Conservation (phyloP, 2,329 filamentous ascomycete genomes). For the Elsinoe necatrix region DNA sequence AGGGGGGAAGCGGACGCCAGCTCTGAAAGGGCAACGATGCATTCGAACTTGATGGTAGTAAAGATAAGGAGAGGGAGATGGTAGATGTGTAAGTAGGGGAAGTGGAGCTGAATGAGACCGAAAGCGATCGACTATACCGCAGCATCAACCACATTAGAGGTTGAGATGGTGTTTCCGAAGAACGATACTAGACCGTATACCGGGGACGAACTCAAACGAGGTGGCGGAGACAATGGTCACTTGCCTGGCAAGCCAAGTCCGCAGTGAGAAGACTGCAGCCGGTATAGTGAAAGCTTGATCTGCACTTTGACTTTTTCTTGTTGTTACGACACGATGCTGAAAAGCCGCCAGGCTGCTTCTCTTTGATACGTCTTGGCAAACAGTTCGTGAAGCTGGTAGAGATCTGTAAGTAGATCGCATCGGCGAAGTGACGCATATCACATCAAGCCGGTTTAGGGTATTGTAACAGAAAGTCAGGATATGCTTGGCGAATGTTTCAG, state of each 20-base stretch:
- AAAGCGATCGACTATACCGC: neutral
- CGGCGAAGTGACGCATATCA: too few species aligned
- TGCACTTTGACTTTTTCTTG: too few species aligned
- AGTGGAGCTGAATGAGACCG: neutral
- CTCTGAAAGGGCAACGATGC: neutral
- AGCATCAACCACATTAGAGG: neutral
- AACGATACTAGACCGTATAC: neutral
- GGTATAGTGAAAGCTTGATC: too few species aligned
- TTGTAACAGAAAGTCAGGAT: neutral
- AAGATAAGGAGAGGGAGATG: neutral
- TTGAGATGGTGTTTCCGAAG: neutral
- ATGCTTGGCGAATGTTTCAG: neutral
- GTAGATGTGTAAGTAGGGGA: neutral
- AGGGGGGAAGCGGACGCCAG: conserved; percentile 7
- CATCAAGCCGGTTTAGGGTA: neutral
- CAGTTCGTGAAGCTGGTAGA: too few species aligned
- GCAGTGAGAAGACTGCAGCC: too few species aligned
- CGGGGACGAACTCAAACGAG: neutral
- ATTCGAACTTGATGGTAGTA: neutral
- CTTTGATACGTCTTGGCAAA: too few species aligned
- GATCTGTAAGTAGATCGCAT: too few species aligned
- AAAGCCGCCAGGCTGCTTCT: too few species aligned
- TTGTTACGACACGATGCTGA: too few species aligned
- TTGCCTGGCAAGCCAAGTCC: neutral
- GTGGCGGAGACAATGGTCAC: neutral